These are phyloP conservation scores for Venturia effusa DNA, from an alignment of 2,329 filamentous ascomycete genomes.

Conservation along the genomic window DNA sequence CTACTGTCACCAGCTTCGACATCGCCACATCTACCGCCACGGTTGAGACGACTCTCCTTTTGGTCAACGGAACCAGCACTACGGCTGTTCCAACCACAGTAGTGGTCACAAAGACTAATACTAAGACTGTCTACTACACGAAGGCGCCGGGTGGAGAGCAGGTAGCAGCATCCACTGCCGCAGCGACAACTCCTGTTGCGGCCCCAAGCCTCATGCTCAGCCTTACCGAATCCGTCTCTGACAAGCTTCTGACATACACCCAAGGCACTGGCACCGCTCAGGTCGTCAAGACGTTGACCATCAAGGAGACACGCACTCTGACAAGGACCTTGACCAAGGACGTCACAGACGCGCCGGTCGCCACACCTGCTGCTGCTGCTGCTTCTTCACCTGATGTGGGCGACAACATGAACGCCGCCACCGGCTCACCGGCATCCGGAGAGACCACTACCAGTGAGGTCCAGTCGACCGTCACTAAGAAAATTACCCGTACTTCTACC, in stretches of 20 bases:
- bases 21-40: constrained; percentile 1
- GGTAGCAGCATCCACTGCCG: not conserved
- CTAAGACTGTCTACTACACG: constrained; percentile 1
- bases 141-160: not conserved
- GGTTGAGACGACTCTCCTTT: not conserved
- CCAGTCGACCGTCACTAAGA: not conserved
- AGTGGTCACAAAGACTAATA: not conserved
- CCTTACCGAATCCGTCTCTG: not conserved
- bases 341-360: not conserved
- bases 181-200: not conserved
- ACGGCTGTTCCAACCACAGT: not conserved
- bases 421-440: not conserved
- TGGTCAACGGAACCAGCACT: constrained; percentile 1
- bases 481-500: not conserved
- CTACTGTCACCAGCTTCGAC: not conserved
- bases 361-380: not conserved
- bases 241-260: not conserved
- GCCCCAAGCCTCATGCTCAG: constrained; percentile 4
- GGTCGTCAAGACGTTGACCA: not conserved
- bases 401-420: not conserved
- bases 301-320: not conserved
- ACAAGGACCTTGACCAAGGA: not conserved
- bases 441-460: not conserved
- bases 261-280: not conserved
- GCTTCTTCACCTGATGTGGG: not conserved